Evolutionary conservation across 1,139 yeast species (phyloP), one percentile per base, ranked within the genome.

Genomic region (Debaryomycetaceae sp.): DNA sequence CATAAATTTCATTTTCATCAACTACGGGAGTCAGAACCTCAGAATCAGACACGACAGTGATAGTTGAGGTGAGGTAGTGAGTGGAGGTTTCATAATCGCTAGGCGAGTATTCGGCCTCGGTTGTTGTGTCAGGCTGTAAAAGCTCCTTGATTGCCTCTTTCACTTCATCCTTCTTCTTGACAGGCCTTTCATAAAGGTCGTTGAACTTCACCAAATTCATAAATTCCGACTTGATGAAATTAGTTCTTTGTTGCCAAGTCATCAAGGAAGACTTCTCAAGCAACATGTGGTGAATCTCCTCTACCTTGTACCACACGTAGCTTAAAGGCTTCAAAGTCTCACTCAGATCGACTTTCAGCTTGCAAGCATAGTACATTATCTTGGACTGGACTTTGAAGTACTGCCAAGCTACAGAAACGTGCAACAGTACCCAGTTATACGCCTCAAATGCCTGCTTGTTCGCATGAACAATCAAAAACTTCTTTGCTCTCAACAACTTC

Each of bases 191-290:
- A n/a, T 36, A 31, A 46, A 57, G 55, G 22, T 56, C 53, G 34
- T 54, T 51, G 40, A 60, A 58, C 24, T 60, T 56, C 45, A 66
- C 45, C 42, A 66, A 53, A 42, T 59, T 44, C 41, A 58, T 56
- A 41, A 68, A 62, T 47, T 69, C 75, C 17, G 50, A 48, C 45
- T 58, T 51, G 41, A 68, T 49, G 50, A 69, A 66, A 22, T 53
- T 42, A 34, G 56, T 54, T 41, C 51, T 56, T 37, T 60, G 51
- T 35, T 56, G 56, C 31, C 61, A 45, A 23, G 47, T 41, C 24
- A 41, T 41, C 38, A 41, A 39, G 8, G 35, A 42, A 23, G 46
- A 45, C 34, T 41, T 41, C 20, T 38, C 41, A 14, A 44, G 35
- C 17, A 44, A 40, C 13, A 36, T 14, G 13, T 5, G 5, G 13